These are phyloP conservation scores for Lachancea waltii DNA, from an alignment of 805 yeast species.

Conservation along the genomic window DNA sequence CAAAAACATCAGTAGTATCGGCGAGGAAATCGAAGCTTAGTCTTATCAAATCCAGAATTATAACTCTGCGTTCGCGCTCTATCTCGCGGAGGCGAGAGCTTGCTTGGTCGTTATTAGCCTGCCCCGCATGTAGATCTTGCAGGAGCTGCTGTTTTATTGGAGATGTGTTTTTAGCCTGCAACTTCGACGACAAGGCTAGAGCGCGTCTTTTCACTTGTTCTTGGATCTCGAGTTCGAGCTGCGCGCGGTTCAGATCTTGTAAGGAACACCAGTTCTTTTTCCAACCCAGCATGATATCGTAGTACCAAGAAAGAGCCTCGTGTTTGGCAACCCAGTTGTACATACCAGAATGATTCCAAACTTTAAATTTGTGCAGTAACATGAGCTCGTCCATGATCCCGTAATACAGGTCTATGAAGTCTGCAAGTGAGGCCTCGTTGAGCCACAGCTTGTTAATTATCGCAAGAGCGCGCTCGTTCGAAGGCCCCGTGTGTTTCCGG, in stretches of 20 bases:
- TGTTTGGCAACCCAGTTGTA: constrained; percentile 42
- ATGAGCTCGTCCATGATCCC: constrained; percentile 58
- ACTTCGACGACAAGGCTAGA: constrained; percentile 14
- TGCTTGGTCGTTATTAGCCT: constrained; percentile 3
- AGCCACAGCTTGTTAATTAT: constrained; percentile 31
- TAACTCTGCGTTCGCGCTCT: constrained; percentile 33
- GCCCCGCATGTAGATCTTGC: constrained; percentile 21
- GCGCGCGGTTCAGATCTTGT: constrained; percentile 39
- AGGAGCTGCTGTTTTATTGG: constrained; percentile 35
- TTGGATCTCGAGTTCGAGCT: constrained; percentile 49
- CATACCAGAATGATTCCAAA: constrained; percentile 23
- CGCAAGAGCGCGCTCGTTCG: constrained; percentile 1
- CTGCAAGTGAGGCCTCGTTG: constrained; percentile 43
- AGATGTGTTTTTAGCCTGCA: constrained; percentile 39
- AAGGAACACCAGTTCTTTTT: constrained; percentile 44
- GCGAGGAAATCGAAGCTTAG: constrained; percentile 42
- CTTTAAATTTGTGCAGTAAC: constrained; percentile 44
- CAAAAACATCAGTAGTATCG: constrained; percentile 42
- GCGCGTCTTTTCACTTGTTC: constrained; percentile 46
- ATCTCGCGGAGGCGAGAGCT: constrained; percentile 28
- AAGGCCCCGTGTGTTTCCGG: not conserved
- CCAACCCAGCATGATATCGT: constrained; percentile 52
- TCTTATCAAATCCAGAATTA: constrained; percentile 38
- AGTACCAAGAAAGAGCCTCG: constrained; percentile 64
- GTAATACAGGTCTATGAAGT: constrained; percentile 53